Base-by-base conservation (phyloP, 2,329 filamentous ascomycete species). In the Teratosphaeria gauchensis region DNA sequence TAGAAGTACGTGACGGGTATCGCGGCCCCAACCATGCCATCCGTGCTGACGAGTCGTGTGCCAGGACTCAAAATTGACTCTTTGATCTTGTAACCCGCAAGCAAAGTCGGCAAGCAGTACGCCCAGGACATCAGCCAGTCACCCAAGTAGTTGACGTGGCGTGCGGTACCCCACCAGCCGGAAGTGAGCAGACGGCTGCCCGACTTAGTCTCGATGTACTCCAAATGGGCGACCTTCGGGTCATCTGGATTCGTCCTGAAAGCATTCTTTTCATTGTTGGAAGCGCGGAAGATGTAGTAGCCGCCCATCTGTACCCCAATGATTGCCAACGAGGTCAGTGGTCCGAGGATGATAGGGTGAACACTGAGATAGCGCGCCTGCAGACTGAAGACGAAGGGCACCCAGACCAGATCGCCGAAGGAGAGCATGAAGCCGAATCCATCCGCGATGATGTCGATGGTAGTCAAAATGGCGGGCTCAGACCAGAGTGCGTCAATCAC, bases 71-170 rank as follows among this genome's bases (percentile, higher is more conserved):
- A 78, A 0, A 83, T 80, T 2, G 82, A 77, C 19, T 86, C 77
- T 52, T 80, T 75, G 55, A 95, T 85, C 48, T 86, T 78, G 72
- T 92, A 96, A 12, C 92, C 92, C 0, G 91, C 88, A 60, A 95
- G 73, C 0, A 89, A 89, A 0, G 92, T 96, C 1, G 92, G 92
- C 51, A 96, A 79, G 64, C 85, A 90, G 75, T 94, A 96, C 0
- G 90, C 85, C 90, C 90, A 96, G 8, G 87, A 84, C 84, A 95
- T 92, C 64, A 94, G 80, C 92, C 92, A 96, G 76, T 97, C 92
- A 56, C 92, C 92, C 0, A 95, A 76, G 75, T 97, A 96, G 78
- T 96, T 97, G 80, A 96, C 92, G 75, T 97, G 92, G 51, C 92
- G 84, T 0, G 92, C 88, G 24, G 84, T 79, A 51, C 92, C 92